Evolutionary conservation across 768 basidiomycete species (phyloP).

Genomic region (Mycena chlorophos): DNA sequence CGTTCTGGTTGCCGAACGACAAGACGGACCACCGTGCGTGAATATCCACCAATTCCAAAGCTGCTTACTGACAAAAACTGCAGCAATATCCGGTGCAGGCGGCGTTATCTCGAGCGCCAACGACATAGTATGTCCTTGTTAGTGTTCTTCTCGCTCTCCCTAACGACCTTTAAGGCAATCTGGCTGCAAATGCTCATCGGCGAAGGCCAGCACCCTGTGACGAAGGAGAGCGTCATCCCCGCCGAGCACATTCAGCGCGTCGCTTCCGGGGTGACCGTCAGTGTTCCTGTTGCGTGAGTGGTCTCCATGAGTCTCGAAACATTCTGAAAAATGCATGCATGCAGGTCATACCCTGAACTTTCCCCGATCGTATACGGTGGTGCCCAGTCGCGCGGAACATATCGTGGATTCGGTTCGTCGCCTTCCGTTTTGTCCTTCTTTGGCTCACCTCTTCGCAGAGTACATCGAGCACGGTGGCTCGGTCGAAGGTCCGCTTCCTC

Average conservation of each 20-base stretch:
- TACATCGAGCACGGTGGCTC: constrained; percentile 15
- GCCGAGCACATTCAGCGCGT: constrained; percentile 16
- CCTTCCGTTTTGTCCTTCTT: neutral
- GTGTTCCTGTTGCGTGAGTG: constrained; percentile 15
- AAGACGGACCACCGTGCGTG: constrained; percentile 3
- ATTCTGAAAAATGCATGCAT: neutral
- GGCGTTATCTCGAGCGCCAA: constrained; percentile 26
- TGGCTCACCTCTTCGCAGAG: neutral
- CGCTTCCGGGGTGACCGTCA: constrained; percentile 22
- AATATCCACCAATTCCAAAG: neutral
- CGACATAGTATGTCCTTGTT: constrained; percentile 21
- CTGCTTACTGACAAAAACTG: neutral
- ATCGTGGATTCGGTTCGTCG: constrained; percentile 23
- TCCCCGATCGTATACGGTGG: constrained; percentile 28
- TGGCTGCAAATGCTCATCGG: constrained; percentile 26
- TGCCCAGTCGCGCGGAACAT: constrained; percentile 22
- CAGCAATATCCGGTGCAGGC: constrained; percentile 23
- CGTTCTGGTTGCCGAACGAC: constrained; percentile 12
- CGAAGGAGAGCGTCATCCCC: constrained; percentile 21
- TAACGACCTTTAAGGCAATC: constrained; percentile 2
- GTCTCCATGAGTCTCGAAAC: neutral
- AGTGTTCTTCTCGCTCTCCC: too few relatives aligned
- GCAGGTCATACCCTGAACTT: constrained; percentile 22
- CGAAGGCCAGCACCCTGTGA: constrained; percentile 19
- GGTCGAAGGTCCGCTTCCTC: neutral